These are phyloP conservation scores for Hippophae gyantsensis DNA, from an alignment of 306 rosid species.

Conservation along the genomic window DNA sequence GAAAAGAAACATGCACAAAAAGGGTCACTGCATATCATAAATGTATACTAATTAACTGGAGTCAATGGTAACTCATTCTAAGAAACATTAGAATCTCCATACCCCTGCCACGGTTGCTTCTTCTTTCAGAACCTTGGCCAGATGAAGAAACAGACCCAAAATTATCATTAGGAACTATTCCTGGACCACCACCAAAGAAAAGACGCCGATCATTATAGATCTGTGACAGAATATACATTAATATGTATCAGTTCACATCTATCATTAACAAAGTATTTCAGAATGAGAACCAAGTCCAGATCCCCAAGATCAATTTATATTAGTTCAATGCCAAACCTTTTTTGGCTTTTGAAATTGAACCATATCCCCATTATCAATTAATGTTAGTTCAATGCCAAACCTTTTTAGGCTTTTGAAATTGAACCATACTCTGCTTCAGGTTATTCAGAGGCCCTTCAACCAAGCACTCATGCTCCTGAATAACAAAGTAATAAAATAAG, in stretches of 20 bases:
- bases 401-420: conserved; percentile 98
- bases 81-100: conserved; percentile 20
- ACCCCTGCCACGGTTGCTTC: conserved; percentile 91
- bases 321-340: conserved; percentile 40
- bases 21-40: neutral
- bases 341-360: conserved; percentile 98
- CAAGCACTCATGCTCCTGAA: conserved; percentile 94
- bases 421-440: conserved; percentile 98
- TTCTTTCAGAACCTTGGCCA: conserved; percentile 55
- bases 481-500: conserved; percentile 4
- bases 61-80: no score
- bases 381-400: conserved; percentile 18
- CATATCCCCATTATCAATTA: conserved; percentile 24
- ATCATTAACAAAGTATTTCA: neutral
- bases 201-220: conserved; percentile 90
- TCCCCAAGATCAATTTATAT: neutral
- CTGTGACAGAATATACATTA: conserved; percentile 32
- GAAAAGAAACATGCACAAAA: neutral
- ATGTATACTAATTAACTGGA: neutral
- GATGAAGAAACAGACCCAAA: conserved; percentile 52
- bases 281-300: neutral
- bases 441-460: conserved; percentile 97
- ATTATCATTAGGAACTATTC: conserved; percentile 64
- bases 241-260: conserved; percentile 2
- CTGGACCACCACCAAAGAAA: conserved; percentile 88